Conservation (phyloP, 768 basidiomycete genomes). For the Dioszegia crocea region DNA sequence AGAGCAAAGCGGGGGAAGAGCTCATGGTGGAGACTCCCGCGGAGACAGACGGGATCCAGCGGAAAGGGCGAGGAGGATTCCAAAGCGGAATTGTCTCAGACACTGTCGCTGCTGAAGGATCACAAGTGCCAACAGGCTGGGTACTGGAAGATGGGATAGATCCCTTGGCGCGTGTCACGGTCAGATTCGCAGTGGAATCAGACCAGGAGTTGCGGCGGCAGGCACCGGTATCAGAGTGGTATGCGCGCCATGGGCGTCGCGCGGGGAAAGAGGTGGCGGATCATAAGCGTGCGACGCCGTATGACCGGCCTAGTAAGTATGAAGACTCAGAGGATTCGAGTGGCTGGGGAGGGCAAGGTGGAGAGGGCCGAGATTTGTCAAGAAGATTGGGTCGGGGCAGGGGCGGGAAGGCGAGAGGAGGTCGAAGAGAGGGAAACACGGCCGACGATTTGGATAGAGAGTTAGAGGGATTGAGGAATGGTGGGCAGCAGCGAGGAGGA, state of each 20-base stretch:
- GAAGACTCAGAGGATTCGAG: slow-evolving; percentile 9
- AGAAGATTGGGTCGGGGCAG: slow-evolving; percentile 30
- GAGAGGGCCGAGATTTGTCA: slow-evolving; percentile 28
- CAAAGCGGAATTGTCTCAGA: not conserved
- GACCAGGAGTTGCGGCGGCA: slow-evolving; percentile 33
- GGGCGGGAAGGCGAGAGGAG: slow-evolving; percentile 64
- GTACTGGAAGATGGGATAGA: slow-evolving; percentile 29
- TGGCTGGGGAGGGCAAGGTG: slow-evolving; percentile 18
- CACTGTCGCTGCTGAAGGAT: not conserved
- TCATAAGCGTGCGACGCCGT: slow-evolving; percentile 3
- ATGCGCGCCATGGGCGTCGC: slow-evolving; percentile 35
- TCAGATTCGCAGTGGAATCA: slow-evolving; percentile 38
- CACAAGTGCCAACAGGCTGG: not conserved
- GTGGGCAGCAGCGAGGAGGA: slow-evolving; percentile 71
- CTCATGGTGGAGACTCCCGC: slow-evolving; percentile 4
- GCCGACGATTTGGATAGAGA: slow-evolving; percentile 87
- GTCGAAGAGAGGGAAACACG: slow-evolving; percentile 83
- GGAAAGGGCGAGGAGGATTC: slow-evolving; percentile 35
- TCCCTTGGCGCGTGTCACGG: slow-evolving; percentile 36
- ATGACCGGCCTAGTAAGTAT: not conserved
- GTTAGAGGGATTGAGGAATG: slow-evolving; percentile 78
- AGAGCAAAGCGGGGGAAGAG: slow-evolving; percentile 26
- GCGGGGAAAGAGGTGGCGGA: slow-evolving; percentile 41
- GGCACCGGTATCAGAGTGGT: slow-evolving; percentile 42
- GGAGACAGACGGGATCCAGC: slow-evolving; percentile 5